A percentile compares a stretch with the other conserved stretches of the same genome.
Evolutionary conservation across 371 early-diverging fungal species (phyloP).

Genomic region (Zopfochytrium polystomum): DNA sequence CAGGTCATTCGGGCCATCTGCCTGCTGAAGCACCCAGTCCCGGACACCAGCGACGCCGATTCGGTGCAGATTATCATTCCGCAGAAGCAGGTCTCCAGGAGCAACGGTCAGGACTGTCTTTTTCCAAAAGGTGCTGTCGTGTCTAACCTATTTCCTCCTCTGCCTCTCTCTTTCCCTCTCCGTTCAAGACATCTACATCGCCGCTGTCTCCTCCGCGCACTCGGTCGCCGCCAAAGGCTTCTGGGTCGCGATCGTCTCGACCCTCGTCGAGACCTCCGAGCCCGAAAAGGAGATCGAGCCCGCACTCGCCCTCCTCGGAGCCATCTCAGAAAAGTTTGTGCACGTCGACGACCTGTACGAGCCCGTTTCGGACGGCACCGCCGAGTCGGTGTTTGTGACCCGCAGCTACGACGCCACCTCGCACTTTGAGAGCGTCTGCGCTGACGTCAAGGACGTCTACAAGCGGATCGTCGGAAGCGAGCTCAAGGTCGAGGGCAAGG

Average conservation of each 20-base stretch:
- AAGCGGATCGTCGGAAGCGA: slow-evolving; percentile 84
- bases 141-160: slow-evolving; percentile 2
- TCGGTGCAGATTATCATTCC: slow-evolving; percentile 95
- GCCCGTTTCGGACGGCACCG: slow-evolving; percentile 75
- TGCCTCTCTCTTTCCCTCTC: neutral
- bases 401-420: slow-evolving; percentile 96
- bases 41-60: slow-evolving; percentile 80
- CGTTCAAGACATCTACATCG: slow-evolving; percentile 85
- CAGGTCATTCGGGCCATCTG: slow-evolving; percentile 93
- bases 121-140: too few relatives aligned
- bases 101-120: slow-evolving; percentile 48
- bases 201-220: slow-evolving; percentile 84
- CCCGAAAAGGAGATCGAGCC: slow-evolving; percentile 87
- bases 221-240: slow-evolving; percentile 81
- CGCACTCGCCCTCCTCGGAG: slow-evolving; percentile 85
- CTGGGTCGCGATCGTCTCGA: slow-evolving; percentile 94
- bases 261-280: slow-evolving; percentile 83
- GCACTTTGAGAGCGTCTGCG: slow-evolving; percentile 96
- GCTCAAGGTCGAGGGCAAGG: slow-evolving; percentile 59
- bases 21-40: slow-evolving; percentile 86
- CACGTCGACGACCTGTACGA: slow-evolving; percentile 75
- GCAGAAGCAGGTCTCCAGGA: slow-evolving; percentile 88
- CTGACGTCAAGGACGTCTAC: slow-evolving; percentile 92
- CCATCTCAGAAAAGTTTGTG: slow-evolving; percentile 90
- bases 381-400: slow-evolving; percentile 82